phyloP scores from a whole-genome alignment of 495 filamentous ascomycete species.

The Penicillium ucsense region DNA sequence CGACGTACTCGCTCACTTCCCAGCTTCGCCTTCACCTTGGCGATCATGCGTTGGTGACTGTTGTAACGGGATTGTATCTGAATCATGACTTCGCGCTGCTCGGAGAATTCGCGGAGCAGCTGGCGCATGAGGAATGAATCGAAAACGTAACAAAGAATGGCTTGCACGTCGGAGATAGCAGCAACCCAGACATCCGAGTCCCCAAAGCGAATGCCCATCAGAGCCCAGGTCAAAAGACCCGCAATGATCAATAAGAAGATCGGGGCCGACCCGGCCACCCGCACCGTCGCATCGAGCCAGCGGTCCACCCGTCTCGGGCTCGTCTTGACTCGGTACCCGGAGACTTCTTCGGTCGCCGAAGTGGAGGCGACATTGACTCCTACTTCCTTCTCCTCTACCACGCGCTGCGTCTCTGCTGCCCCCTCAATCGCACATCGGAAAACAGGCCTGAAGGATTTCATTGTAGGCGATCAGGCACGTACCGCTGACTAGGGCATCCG shows the following conservation, averaged over 20 bases:
- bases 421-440: slow-evolving; percentile 10
- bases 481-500: no score
- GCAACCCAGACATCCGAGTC: slow-evolving; percentile 26
- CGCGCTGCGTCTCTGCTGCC: slow-evolving; percentile 14
- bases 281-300: slow-evolving; percentile 21
- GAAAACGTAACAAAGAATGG: slow-evolving; percentile 28
- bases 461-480: not conserved
- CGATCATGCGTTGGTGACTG: slow-evolving; percentile 23
- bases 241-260: slow-evolving; percentile 19
- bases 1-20: slow-evolving; percentile 6
- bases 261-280: slow-evolving; percentile 16
- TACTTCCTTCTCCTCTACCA: not conserved
- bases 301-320: slow-evolving; percentile 19
- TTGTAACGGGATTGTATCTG: slow-evolving; percentile 21
- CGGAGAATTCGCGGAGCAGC: slow-evolving; percentile 21
- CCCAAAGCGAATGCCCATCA: slow-evolving; percentile 21
- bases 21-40: slow-evolving; percentile 9
- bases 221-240: slow-evolving; percentile 17
- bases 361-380: not conserved
- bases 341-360: slow-evolving; percentile 1
- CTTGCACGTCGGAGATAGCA: slow-evolving; percentile 26
- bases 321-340: slow-evolving; percentile 8
- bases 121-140: slow-evolving; percentile 32
- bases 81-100: slow-evolving; percentile 13
- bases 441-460: slow-evolving; percentile 7